phyloP scores from a whole-genome alignment of 2,329 filamentous ascomycete species.

The Arachnomyces sp. region DNA sequence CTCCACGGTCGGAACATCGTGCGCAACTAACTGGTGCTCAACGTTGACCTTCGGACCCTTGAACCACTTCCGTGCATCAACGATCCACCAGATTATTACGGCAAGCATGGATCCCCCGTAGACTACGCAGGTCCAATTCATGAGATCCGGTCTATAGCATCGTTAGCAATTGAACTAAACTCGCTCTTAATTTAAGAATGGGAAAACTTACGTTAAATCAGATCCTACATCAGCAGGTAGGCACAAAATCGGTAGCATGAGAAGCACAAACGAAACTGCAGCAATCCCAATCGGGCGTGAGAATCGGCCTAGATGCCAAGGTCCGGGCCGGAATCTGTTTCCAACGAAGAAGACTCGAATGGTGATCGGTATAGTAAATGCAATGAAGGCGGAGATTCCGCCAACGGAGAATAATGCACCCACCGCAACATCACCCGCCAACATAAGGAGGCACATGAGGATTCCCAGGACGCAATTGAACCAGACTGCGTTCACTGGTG shows the following conservation, averaged over 20 bases:
- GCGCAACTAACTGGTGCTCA: conserved; percentile 34
- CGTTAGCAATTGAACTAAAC: too few species aligned
- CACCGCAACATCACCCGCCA: conserved; percentile 55
- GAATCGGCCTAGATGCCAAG: conserved; percentile 59
- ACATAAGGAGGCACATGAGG: conserved; percentile 55
- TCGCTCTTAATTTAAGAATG: too few species aligned
- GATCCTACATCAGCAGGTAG: conserved; percentile 52
- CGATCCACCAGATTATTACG: conserved; percentile 54
- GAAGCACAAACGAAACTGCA: conserved; percentile 52
- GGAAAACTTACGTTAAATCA: conserved; percentile 43
- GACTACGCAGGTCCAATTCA: conserved; percentile 65
- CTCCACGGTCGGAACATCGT: too few species aligned
- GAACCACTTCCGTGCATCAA: conserved; percentile 61
- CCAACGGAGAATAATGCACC: conserved; percentile 65
- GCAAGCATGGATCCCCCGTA: conserved; percentile 58
- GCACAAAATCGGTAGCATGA: conserved; percentile 64
- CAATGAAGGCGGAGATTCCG: conserved; percentile 59
- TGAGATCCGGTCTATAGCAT: conserved; percentile 38
- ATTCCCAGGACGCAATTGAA: conserved; percentile 56
- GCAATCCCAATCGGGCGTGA: conserved; percentile 51
- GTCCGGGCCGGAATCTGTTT: conserved; percentile 55
- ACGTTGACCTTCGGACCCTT: conserved; percentile 63
- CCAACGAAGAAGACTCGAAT: conserved; percentile 47
- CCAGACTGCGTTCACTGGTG: conserved; percentile 65
- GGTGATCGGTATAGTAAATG: conserved; percentile 37